Conservation (phyloP, 179 eudicot species). For the Sideroxylon spinosum region DNA sequence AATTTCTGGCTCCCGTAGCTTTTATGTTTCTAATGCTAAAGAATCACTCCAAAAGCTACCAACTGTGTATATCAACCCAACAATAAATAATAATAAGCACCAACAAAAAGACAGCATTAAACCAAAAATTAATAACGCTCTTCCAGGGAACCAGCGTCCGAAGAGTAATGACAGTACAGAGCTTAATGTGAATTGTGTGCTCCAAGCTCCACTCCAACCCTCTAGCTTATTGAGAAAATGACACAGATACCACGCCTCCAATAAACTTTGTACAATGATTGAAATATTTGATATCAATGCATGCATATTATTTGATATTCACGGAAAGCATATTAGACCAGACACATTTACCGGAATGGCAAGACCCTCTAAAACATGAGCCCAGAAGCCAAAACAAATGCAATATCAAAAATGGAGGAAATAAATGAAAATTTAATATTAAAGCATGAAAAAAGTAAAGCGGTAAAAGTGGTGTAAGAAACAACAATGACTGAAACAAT, state of each 20-base stretch:
- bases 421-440: neutral
- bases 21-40: too few relatives aligned
- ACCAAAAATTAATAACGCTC: neutral
- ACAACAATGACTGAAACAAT: neutral
- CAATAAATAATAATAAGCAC: neutral
- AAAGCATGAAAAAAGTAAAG: neutral
- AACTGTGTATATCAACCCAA: neutral
- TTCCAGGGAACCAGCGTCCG: neutral
- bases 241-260: conserved; percentile 3
- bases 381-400: neutral
- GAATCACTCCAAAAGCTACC: too few relatives aligned
- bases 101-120: neutral
- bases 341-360: neutral
- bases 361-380: neutral
- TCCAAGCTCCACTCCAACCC: neutral
- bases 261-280: neutral
- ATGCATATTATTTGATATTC: neutral
- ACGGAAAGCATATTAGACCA: neutral
- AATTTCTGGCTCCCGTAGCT: too few relatives aligned
- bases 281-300: neutral
- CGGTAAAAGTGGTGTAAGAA: neutral
- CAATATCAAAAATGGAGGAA: neutral
- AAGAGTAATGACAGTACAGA: neutral
- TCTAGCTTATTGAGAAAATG: neutral
- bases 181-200: neutral